These are phyloP conservation scores for Cercospora beticola DNA, from an alignment of 2,329 filamentous ascomycete genomes.

Conservation along the genomic window DNA sequence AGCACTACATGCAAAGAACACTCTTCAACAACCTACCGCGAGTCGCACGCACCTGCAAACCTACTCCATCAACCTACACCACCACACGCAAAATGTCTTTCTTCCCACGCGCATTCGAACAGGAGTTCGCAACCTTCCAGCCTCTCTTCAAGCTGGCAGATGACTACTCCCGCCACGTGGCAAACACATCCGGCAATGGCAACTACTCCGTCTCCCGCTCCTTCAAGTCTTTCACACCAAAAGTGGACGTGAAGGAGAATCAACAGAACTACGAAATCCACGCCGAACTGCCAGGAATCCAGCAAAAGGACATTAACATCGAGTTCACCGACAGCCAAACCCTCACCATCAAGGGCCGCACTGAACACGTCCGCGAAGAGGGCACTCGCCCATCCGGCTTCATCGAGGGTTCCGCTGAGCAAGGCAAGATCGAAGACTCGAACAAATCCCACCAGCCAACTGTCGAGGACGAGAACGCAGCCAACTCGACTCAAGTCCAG, in stretches of 20 bases:
- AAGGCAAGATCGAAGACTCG: slow-evolving; percentile 34
- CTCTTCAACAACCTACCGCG: slow-evolving; percentile 33
- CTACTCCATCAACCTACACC: slow-evolving; percentile 21
- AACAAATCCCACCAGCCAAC: slow-evolving; percentile 55
- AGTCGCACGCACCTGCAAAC: slow-evolving; percentile 33
- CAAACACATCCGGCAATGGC: slow-evolving; percentile 26
- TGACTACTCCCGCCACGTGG: slow-evolving; percentile 44
- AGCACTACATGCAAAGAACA: slow-evolving; percentile 32
- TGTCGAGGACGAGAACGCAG: slow-evolving; percentile 62
- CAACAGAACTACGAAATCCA: slow-evolving; percentile 70
- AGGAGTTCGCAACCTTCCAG: slow-evolving; percentile 37
- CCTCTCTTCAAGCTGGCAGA: slow-evolving; percentile 51
- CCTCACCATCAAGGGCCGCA: slow-evolving; percentile 66
- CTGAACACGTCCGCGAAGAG: slow-evolving; percentile 63
- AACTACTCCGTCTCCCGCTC: slow-evolving; percentile 18
- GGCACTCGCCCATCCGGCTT: slow-evolving; percentile 53
- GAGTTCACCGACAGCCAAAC: slow-evolving; percentile 78
- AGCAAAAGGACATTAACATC: slow-evolving; percentile 71
- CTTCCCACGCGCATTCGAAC: slow-evolving; percentile 39
- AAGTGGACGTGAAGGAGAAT: slow-evolving; percentile 75
- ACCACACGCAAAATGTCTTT: slow-evolving; percentile 40
- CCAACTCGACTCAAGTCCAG: slow-evolving; percentile 21
- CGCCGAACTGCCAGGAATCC: slow-evolving; percentile 74
- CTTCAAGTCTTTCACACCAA: slow-evolving; percentile 65
- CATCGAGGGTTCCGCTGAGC: slow-evolving; percentile 36